Evolutionary conservation across 2,329 filamentous ascomycete species (phyloP), one percentile per base, ranked within the genome.

Genomic region (Monilinia laxa): DNA sequence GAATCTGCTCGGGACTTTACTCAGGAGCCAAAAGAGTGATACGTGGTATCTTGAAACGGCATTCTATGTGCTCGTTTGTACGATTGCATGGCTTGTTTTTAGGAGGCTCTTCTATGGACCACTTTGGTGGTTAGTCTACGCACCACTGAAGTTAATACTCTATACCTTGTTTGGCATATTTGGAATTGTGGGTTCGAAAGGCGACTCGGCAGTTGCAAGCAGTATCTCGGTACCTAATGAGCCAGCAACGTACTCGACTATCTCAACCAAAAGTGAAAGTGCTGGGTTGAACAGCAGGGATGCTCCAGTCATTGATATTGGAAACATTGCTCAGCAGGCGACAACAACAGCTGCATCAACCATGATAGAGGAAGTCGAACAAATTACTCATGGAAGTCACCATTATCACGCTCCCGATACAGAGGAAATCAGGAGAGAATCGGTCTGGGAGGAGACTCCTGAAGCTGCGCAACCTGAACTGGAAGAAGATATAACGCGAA

Each of bases 41-140:
- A 97, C 93, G 2, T 99, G 95, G 95, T 99, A 99, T 77, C 85
- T 99, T 45, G 90, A 95, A 79, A 96, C 91, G 49, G 87, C 93
- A 2, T 88, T 98, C 71, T 96, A 93, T 76, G 83, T 97, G 72
- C 84, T 98, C 20, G 75, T 90, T 28, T 85, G 80, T 7, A 97
- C 93, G 1, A 87, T 93, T 53, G 83, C 81, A 40, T 99, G 95
- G 95, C 83, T 99, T 10, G 76, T 97, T 9, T 97, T 96, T 75
- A 83, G 95, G 38, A 83, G 95, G 55, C 82, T 94, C 52, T 76
- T 99, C 10, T 99, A 96, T 80, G 94, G 95, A 0, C 95, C 95
- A 1, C 78, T 92, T 67, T 96, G 91, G 89, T 95, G 92, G 91
- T 81, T 98, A 28, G 78, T 97, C 31, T 94, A 91, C 85, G 81